Evolutionary conservation across 306 rosid genomes (phyloP).

Genomic region (Biancaea sappan): DNA sequence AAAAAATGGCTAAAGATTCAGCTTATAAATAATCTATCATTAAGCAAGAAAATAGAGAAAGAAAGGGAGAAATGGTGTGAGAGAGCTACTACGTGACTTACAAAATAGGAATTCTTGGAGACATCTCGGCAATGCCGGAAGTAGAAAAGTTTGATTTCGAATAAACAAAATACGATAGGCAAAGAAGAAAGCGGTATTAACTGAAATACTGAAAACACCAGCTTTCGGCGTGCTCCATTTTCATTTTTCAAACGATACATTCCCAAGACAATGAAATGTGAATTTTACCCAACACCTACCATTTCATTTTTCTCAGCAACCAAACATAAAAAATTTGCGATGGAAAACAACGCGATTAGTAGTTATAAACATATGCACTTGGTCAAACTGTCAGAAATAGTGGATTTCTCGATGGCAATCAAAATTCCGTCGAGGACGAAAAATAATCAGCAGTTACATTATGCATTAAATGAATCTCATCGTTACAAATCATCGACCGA

Average conservation of each 20-base stretch:
- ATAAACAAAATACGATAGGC: neutral
- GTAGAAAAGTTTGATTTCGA: conserved; percentile 13
- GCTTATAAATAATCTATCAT: conserved; percentile 1
- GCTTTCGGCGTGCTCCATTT: conserved; percentile 10
- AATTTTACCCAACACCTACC: neutral
- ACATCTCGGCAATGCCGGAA: neutral
- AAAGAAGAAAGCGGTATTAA: neutral
- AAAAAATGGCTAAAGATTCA: neutral
- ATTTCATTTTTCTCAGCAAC: neutral
- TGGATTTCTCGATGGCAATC: neutral
- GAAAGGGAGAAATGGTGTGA: neutral
- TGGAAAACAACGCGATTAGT: conserved; percentile 3
- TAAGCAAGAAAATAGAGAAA: neutral
- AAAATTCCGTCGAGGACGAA: neutral
- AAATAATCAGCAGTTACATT: neutral
- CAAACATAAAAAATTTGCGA: neutral
- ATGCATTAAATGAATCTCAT: neutral
- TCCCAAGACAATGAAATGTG: neutral
- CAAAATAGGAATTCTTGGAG: neutral
- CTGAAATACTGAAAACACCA: conserved; percentile 15
- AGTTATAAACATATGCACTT: neutral
- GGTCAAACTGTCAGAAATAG: neutral
- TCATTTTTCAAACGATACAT: conserved; percentile 18
- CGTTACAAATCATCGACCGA: neutral
- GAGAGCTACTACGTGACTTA: neutral